Percentiles rank a stretch among this genome's conserved stretches.
These are phyloP conservation scores for Discostella stelligeroides DNA, from an alignment of 108 stramenopile genomes.

Conservation along the genomic window DNA sequence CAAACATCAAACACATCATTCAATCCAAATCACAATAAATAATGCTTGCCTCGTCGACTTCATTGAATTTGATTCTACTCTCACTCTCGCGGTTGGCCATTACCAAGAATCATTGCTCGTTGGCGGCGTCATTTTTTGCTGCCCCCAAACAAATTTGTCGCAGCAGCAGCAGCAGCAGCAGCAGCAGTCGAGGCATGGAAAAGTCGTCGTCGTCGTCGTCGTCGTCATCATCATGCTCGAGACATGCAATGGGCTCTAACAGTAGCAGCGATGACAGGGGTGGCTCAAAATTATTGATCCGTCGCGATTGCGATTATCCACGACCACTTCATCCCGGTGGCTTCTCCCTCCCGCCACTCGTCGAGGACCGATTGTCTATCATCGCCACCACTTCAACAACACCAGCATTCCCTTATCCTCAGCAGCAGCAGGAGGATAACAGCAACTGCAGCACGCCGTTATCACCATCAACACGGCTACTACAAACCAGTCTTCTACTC, in stretches of 20 bases:
- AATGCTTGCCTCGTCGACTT: too few relatives aligned
- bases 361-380: conserved; percentile 40
- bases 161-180: too few relatives aligned
- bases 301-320: conserved; percentile 29
- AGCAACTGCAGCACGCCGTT: too few relatives aligned
- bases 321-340: conserved; percentile 37
- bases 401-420: too few relatives aligned
- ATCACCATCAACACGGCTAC: background rate
- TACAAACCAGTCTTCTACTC: conserved; percentile 18
- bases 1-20: too few relatives aligned
- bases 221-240: background rate
- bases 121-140: background rate
- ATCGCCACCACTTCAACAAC: background rate
- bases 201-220: background rate
- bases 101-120: background rate
- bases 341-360: conserved; percentile 44
- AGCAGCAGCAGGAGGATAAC: too few relatives aligned
- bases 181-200: too few relatives aligned
- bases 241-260: too few relatives aligned
- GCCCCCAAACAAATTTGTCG: too few relatives aligned
- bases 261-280: background rate
- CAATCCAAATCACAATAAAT: too few relatives aligned
- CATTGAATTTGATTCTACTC: background rate
- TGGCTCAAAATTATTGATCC: background rate
- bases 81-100: background rate